Base-by-base conservation (phyloP, 2,329 filamentous ascomycete genomes). In the Fonsecaea nubica region DNA sequence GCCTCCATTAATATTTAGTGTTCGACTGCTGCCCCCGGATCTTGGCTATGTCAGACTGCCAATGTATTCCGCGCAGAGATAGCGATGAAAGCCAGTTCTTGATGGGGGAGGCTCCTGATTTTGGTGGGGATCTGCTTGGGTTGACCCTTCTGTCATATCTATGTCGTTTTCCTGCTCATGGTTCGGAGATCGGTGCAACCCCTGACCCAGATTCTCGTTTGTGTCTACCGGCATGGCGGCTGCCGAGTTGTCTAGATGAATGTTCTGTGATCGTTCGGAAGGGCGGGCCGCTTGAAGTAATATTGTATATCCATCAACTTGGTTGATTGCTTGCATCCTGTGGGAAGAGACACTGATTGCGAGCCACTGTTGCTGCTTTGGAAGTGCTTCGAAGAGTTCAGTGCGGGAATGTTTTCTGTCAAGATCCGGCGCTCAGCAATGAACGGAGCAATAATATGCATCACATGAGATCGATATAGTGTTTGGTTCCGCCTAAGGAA, bases 231-330 rank as follows among this genome's bases (percentile, higher is more conserved):
- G 8, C 8, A 18, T 48, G 42, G n/a, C 10, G 10, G 45, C 9
- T 12, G 21, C 13, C 12, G 10, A 21, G 45, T 5, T 12, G 5
- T 50, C 21, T 50, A 21, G 45, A 25, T 50, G 45, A 30, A 18
- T 10, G 25, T 12, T 45, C 35, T 18, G 45, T 3, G 18, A 9
- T 30, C 13, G 33, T 40, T 35, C 10, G 32, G 33, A 7, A 33
- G 15, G 4, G 21, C 12, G 33, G 38, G 3, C 30, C 33, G 66
- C 60, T 40, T 68, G 68, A 10, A 73, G 60, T 15, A 73, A 42
- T 10, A 72, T 55, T 4, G 65, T 71, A 59, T 70, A 73, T 13
- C 72, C 71, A 45, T 74, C 70, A 30, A 59, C 53, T 35, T 67
- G 63, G 18, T 61, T 62, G 0, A 67, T 52, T 18, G 66, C 63